phyloP scores from a whole-genome alignment of 2,329 filamentous ascomycete genomes.

The Aureobasidium musti region DNA sequence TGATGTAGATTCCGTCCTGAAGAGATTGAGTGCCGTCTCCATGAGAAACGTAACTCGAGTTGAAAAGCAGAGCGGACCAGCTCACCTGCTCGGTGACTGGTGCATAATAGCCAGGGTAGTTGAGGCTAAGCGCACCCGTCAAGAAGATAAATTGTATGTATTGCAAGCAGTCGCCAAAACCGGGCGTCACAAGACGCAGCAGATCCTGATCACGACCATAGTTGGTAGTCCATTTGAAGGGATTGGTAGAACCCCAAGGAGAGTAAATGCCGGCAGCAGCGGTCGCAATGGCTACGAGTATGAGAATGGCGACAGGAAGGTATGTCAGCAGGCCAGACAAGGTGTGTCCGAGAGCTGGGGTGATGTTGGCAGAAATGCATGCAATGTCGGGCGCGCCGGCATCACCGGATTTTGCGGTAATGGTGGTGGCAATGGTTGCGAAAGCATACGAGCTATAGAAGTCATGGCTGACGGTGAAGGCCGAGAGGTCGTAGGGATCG shows the following conservation, averaged over 20 bases:
- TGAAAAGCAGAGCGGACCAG: slow-evolving; percentile 93
- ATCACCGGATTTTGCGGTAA: slow-evolving; percentile 77
- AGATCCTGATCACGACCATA: slow-evolving; percentile 93
- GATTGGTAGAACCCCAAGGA: slow-evolving; percentile 87
- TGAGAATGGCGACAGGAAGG: slow-evolving; percentile 74
- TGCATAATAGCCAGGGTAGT: slow-evolving; percentile 93
- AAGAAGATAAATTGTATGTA: slow-evolving; percentile 93
- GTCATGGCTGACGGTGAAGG: slow-evolving; percentile 71
- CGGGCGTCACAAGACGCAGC: slow-evolving; percentile 87
- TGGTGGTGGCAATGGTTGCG: slow-evolving; percentile 72
- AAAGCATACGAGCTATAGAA: slow-evolving; percentile 85
- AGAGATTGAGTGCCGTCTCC: slow-evolving; percentile 66
- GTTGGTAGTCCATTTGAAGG: slow-evolving; percentile 97
- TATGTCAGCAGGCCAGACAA: slow-evolving; percentile 71
- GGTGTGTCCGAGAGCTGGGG: slow-evolving; percentile 73
- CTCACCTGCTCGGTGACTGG: slow-evolving; percentile 82
- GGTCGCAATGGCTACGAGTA: slow-evolving; percentile 79
- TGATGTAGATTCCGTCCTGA: slow-evolving; percentile 82
- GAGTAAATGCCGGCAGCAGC: slow-evolving; percentile 83
- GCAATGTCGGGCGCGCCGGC: slow-evolving; percentile 63
- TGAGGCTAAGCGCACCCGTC: slow-evolving; percentile 81
- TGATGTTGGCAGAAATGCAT: slow-evolving; percentile 80
- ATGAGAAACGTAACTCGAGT: slow-evolving; percentile 78
- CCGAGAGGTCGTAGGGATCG: slow-evolving; percentile 61
- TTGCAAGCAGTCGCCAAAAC: slow-evolving; percentile 94